Conservation (phyloP, 1,284 basidiomycete species). For the Hypsizygus ulmarius region DNA sequence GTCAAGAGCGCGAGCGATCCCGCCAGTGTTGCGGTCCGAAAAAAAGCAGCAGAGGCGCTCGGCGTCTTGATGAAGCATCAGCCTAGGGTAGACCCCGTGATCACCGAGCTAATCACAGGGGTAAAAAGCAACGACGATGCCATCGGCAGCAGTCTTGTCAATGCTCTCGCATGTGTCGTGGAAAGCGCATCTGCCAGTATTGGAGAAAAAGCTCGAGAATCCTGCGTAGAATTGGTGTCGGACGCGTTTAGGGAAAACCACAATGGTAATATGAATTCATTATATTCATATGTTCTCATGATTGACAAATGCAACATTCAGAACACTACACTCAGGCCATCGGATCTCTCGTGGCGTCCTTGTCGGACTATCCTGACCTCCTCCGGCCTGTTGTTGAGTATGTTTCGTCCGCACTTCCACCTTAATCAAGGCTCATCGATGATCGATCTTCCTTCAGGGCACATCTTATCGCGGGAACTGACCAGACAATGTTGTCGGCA, state of each 20-base stretch:
- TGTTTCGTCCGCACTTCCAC: constrained; percentile 24
- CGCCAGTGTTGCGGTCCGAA: constrained; percentile 77
- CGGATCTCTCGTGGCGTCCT: constrained; percentile 64
- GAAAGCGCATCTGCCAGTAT: constrained; percentile 72
- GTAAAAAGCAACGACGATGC: constrained; percentile 69
- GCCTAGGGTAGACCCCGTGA: constrained; percentile 80
- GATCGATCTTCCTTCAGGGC: constrained; percentile 33
- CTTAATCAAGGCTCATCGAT: not conserved
- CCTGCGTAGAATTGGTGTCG: constrained; percentile 71
- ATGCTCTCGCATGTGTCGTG: constrained; percentile 79
- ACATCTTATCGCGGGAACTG: constrained; percentile 61
- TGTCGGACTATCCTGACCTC: constrained; percentile 64
- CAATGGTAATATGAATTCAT: constrained; percentile 51
- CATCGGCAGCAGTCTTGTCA: constrained; percentile 72
- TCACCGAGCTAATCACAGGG: constrained; percentile 82
- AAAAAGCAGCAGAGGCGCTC: constrained; percentile 79
- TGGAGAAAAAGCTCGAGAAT: constrained; percentile 71
- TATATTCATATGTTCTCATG: not conserved
- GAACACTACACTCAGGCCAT: constrained; percentile 75
- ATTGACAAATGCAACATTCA: constrained; percentile 26
- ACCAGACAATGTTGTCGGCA: constrained; percentile 60
- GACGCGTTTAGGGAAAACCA: constrained; percentile 78
- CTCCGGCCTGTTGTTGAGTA: constrained; percentile 72
- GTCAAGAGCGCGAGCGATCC: constrained; percentile 91
- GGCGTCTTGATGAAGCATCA: constrained; percentile 93